Evolutionary conservation across 2,329 filamentous ascomycete species (phyloP).

Genomic region (Aspergillus sp.): DNA sequence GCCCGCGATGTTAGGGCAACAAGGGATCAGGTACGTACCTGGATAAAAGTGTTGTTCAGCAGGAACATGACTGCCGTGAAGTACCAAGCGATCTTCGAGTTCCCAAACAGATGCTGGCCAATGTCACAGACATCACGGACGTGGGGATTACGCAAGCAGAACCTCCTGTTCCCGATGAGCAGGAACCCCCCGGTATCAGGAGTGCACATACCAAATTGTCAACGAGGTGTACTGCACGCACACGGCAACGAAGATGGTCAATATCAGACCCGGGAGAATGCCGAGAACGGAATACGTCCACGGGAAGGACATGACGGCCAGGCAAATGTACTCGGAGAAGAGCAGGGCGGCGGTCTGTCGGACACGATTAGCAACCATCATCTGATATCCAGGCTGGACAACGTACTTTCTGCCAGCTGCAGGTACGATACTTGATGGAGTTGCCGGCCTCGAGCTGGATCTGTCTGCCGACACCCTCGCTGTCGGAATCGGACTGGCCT

Average conservation of each 20-base stretch:
- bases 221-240: constrained; percentile 77
- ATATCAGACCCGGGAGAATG: constrained; percentile 73
- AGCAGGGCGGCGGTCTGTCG: constrained; percentile 70
- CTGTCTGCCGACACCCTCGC: constrained; percentile 52
- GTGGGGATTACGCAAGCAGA: constrained; percentile 82
- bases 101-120: constrained; percentile 90
- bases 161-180: constrained; percentile 54
- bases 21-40: constrained; percentile 47
- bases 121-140: constrained; percentile 90
- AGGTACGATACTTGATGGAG: constrained; percentile 84
- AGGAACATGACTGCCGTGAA: constrained; percentile 76
- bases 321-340: constrained; percentile 91
- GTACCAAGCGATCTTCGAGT: constrained; percentile 61
- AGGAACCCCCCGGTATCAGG: constrained; percentile 6
- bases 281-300: constrained; percentile 85
- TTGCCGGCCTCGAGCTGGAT: constrained; percentile 66
- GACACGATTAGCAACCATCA: background rate
- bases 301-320: constrained; percentile 91
- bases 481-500: constrained; percentile 28
- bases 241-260: constrained; percentile 68
- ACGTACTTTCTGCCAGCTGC: constrained; percentile 77
- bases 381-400: background rate
- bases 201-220: constrained; percentile 46
- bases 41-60: constrained; percentile 87
- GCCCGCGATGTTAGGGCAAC: no score